Percentiles rank a stretch among this genome's conserved stretches.
phyloP scores from a whole-genome alignment of 2,329 filamentous ascomycete genomes.

The Orbilia brochopaga region DNA sequence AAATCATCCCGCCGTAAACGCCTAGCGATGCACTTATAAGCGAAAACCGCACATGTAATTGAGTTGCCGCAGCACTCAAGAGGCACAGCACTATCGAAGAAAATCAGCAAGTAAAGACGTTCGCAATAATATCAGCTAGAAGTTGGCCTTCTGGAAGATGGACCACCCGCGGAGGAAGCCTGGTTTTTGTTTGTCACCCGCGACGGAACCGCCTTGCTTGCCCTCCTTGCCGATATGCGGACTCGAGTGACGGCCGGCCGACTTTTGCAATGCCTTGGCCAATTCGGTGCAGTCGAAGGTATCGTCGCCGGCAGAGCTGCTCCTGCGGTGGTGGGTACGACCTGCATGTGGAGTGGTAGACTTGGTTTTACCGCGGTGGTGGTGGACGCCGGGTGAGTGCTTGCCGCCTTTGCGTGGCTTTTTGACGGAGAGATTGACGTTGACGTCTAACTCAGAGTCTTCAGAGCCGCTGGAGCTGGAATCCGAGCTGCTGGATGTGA shows the following conservation, averaged over 20 bases:
- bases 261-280: neutral
- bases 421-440: neutral
- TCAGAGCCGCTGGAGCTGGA: neutral
- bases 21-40: no score
- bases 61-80: no score
- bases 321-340: neutral
- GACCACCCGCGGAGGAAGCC: conserved; percentile 22
- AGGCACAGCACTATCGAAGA: no score
- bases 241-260: neutral
- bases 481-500: neutral
- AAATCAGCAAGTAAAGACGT: neutral
- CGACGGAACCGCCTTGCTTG: neutral
- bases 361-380: neutral
- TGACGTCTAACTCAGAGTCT: neutral
- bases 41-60: no score
- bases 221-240: neutral
- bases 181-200: neutral
- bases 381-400: neutral
- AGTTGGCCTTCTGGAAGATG: conserved; percentile 22
- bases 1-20: no score
- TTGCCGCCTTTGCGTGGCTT: neutral
- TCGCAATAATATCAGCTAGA: no score
- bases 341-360: neutral
- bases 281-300: neutral
- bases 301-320: neutral